Conservation (phyloP, 1,139 yeast genomes). For the Diutina neorugosa region DNA sequence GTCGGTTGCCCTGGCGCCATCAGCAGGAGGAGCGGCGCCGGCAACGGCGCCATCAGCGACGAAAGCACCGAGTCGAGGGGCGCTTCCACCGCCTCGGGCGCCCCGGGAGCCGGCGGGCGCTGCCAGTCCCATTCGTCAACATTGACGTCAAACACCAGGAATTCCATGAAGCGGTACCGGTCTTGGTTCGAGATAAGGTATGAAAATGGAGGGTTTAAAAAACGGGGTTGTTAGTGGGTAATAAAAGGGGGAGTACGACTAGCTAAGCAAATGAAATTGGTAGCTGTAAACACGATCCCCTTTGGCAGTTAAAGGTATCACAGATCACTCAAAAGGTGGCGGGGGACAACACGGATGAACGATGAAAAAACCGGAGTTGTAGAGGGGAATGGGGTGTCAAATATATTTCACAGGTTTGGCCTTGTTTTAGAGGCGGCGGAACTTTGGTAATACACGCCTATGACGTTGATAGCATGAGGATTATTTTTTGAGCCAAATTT, state of each 20-base stretch:
- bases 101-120: not conserved
- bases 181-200: not conserved
- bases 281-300: not conserved
- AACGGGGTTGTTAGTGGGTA: not conserved
- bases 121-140: conserved; percentile 4
- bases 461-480: not conserved
- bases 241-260: not conserved
- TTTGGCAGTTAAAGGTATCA: not conserved
- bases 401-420: not conserved
- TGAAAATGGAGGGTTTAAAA: not conserved
- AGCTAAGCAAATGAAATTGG: not conserved
- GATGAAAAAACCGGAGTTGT: not conserved
- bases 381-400: not conserved
- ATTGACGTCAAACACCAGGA: conserved; percentile 4
- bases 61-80: not conserved
- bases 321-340: not conserved
- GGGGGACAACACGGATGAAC: too few species aligned
- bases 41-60: not conserved
- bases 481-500: not conserved
- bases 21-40: not conserved
- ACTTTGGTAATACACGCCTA: not conserved
- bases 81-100: not conserved
- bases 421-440: not conserved
- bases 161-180: not conserved
- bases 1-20: not conserved